Evolutionary conservation across 2,329 filamentous ascomycete species (phyloP), one percentile per base, ranked within the genome.

Genomic region (Diplocarpon rosae): DNA sequence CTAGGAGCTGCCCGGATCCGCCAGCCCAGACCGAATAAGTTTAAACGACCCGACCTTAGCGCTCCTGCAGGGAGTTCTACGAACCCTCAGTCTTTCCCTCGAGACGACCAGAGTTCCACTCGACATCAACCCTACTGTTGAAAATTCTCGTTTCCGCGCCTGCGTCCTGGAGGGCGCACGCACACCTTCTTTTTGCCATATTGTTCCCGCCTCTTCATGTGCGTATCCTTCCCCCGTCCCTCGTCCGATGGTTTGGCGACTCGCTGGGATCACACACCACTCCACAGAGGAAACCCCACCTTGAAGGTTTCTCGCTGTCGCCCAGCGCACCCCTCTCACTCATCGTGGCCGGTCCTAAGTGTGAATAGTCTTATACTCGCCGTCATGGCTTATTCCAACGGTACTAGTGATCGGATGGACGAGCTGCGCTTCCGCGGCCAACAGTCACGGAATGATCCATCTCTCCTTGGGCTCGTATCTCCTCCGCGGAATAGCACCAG

Each of bases 391-490:
- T 83, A 76, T 66, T 75, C 75, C 55, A 72, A 74, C 60, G 72
- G 72, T 60, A 66, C 76, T 61, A 76, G 69, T 61, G 76, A 78
- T 59, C 71, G 75, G 62, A 84, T 86, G 75, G 85, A 90, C 67
- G 83, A 88, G 66, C 71, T 85, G 65, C 81, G 82, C 63, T 89
- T 84, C 66, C 80, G 82, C 57, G 75, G 76, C 61, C 81, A 88
- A 65, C 80, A 84, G 65, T 85, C 85, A 56, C 78, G 80, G 57
- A 83, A 82, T 67, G 87, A 94, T 60, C 69, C 77, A 58, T 70
- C 80, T 53, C 85, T 88, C 68, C 78, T 81, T 61, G 77, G 79
- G 55, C 78, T 87, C 65, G 79, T 81, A 59, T 82, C 84, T 59
- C 80, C 85, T 60, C 76, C 78, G 56, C 80, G 85, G 63, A 83